A percentile compares a stretch with the other conserved stretches of the same genome.
These are phyloP conservation scores for Zygotorulaspora chibaensis DNA, from an alignment of 805 yeast species.

Conservation along the genomic window DNA sequence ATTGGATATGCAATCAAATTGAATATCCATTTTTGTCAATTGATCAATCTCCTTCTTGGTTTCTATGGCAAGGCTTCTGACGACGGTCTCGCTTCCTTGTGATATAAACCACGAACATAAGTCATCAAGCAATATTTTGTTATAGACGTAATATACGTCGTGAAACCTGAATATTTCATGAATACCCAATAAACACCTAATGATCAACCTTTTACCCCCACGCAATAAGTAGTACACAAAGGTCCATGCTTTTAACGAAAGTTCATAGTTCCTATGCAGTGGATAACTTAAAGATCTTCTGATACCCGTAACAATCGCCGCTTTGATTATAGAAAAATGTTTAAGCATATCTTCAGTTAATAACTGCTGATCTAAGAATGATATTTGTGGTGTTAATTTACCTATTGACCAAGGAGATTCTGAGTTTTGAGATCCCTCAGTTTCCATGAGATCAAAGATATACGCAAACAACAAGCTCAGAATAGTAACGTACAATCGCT, in stretches of 20 bases:
- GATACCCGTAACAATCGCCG: constrained; percentile 55
- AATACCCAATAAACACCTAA: constrained; percentile 54
- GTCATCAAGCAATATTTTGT: constrained; percentile 72
- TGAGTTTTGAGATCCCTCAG: constrained; percentile 62
- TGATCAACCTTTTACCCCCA: constrained; percentile 63
- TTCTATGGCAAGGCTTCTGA: constrained; percentile 66
- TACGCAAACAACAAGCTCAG: constrained; percentile 67
- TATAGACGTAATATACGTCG: constrained; percentile 81
- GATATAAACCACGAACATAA: constrained; percentile 66
- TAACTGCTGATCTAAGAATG: constrained; percentile 63
- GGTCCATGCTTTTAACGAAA: constrained; percentile 63
- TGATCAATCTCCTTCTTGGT: constrained; percentile 41
- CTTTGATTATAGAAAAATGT: constrained; percentile 39
- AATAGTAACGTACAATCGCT: constrained; percentile 58
- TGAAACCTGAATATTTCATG: constrained; percentile 77
- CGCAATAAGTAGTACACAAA: constrained; percentile 64
- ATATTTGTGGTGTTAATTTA: constrained; percentile 71
- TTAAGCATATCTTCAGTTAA: constrained; percentile 27
- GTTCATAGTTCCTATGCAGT: constrained; percentile 63
- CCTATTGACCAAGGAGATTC: constrained; percentile 97
- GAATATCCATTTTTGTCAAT: constrained; percentile 44
- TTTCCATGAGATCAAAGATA: constrained; percentile 70
- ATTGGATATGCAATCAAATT: constrained; percentile 39
- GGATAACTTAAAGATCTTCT: constrained; percentile 79
- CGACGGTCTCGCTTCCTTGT: constrained; percentile 51